Base-by-base conservation (phyloP, 768 basidiomycete genomes). In the Hypsizygus marmoreus region DNA sequence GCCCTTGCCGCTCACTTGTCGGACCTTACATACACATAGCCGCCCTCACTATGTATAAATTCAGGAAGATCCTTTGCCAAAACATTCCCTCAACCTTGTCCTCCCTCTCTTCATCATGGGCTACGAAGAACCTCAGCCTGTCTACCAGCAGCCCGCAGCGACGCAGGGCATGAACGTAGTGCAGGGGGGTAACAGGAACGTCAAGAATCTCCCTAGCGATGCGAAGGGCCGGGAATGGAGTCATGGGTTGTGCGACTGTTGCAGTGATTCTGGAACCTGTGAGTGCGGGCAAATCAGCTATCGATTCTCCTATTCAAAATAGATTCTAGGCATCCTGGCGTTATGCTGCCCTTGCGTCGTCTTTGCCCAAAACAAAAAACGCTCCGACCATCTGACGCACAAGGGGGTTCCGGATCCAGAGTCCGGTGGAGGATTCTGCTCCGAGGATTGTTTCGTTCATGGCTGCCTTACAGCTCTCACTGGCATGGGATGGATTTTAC, bases 291-390 rank as follows among this genome's bases (percentile, higher is more conserved):
- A 34, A n/a, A 40, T 30, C 19, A 17, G 24, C 32, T n/a, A 19
- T 20, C 20, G 17, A n/a, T 11, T 13, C 17, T 30, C 43, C 16
- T 20, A 7, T 16, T 40, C 14, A 26, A 26, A 12, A 26, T 12
- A 11, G 20, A 20, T 20, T 47, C 17, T 50, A 69, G 67, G 53
- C 47, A 46, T 57, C 22, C 41, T 59, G 26, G 54, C 73, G 1
- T 66, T 59, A 39, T 72, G 55, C 52, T 69, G 58, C 50, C 71
- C 74, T 9, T 75, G 72, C 50, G 54, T 71, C 20, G 55, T 65
- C 7, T 70, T 72, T 42, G 66, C 62, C 13, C 53, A 67, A 49
- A 68, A 68, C 57, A 70, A 61, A 37, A 54, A 62, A 33, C 67
- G 72, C 14, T 33, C 64, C 17, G 52, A 59, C 4, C 62, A 72